Conservation (phyloP, 2,329 filamentous ascomycete species). For the Talaromyces albobiverticillius region DNA sequence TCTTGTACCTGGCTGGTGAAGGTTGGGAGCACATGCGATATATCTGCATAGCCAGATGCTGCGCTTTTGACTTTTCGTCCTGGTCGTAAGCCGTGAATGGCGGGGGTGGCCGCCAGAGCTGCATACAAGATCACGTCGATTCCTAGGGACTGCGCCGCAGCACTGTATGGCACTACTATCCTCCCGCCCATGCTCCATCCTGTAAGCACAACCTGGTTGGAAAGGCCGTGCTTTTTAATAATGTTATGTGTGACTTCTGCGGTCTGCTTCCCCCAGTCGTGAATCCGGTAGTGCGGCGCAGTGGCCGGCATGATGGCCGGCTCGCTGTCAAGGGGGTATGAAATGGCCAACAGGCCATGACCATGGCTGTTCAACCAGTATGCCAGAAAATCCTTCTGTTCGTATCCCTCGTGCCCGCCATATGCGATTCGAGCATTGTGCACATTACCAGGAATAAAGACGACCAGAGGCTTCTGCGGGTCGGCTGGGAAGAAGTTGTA, state of each 20-base stretch:
- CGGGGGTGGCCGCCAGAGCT: slow-evolving; percentile 17
- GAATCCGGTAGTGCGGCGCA: slow-evolving; percentile 16
- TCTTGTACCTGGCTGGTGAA: slow-evolving; percentile 9
- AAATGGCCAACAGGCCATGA: slow-evolving; percentile 19
- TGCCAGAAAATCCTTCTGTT: slow-evolving; percentile 17
- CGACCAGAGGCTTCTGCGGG: slow-evolving; percentile 14
- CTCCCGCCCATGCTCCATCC: slow-evolving; percentile 19
- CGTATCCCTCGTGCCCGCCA: slow-evolving; percentile 19
- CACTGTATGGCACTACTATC: slow-evolving; percentile 15
- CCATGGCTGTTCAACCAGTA: slow-evolving; percentile 19
- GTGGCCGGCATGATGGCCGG: slow-evolving; percentile 16
- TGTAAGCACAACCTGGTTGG: slow-evolving; percentile 10
- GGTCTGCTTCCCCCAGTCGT: slow-evolving; percentile 21
- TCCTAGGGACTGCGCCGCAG: neutral
- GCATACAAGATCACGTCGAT: slow-evolving; percentile 15
- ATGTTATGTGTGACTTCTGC: slow-evolving; percentile 15
- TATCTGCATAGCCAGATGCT: slow-evolving; percentile 5
- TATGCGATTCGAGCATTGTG: slow-evolving; percentile 23
- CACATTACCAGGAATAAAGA: slow-evolving; percentile 19
- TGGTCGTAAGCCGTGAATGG: slow-evolving; percentile 11
- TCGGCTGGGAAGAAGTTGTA: slow-evolving; percentile 15
- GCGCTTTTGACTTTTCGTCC: neutral
- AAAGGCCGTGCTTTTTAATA: slow-evolving; percentile 12
- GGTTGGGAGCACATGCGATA: neutral
- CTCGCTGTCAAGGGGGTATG: slow-evolving; percentile 20